Percentiles rank a stretch among this genome's conserved stretches.
Conservation (phyloP, 495 filamentous ascomycete species). For the Aspergillus nanangensis region DNA sequence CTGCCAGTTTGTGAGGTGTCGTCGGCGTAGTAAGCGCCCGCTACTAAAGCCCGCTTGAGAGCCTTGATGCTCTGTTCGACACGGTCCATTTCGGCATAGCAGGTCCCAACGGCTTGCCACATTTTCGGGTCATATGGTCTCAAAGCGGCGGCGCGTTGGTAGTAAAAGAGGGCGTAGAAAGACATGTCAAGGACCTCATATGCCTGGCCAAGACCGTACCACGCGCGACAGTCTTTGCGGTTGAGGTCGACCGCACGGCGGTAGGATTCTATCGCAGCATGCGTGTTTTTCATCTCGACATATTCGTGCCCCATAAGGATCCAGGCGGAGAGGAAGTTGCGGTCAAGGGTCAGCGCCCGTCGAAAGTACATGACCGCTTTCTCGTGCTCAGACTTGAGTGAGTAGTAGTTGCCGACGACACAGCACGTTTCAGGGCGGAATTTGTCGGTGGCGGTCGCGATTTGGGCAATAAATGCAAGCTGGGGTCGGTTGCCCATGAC, state of each 20-base stretch:
- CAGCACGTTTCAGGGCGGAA: conserved; percentile 97
- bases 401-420: conserved; percentile 97
- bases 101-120: conserved; percentile 95
- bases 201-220: conserved; percentile 96
- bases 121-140: conserved; percentile 93
- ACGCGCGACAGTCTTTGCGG: conserved; percentile 93
- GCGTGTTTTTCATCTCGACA: conserved; percentile 98
- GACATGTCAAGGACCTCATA: conserved; percentile 99
- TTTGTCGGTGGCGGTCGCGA: conserved; percentile 85
- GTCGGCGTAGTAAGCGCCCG: conserved; percentile 74
- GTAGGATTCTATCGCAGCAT: conserved; percentile 96
- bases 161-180: conserved; percentile 94
- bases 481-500: conserved; percentile 84
- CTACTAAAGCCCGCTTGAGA: conserved; percentile 83
- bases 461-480: conserved; percentile 84
- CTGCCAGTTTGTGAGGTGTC: conserved; percentile 26
- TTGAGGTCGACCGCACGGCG: conserved; percentile 95
- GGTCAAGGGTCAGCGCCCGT: conserved; percentile 89
- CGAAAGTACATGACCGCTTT: conserved; percentile 98
- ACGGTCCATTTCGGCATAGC: conserved; percentile 81
- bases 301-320: conserved; percentile 99
- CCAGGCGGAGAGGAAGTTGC: conserved; percentile 90
- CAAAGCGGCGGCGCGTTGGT: conserved; percentile 88
- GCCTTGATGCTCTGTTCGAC: conserved; percentile 86
- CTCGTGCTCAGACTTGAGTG: conserved; percentile 86